phyloP scores from a whole-genome alignment of 352 stramenopile genomes.

The Globisporangium okanoganense region DNA sequence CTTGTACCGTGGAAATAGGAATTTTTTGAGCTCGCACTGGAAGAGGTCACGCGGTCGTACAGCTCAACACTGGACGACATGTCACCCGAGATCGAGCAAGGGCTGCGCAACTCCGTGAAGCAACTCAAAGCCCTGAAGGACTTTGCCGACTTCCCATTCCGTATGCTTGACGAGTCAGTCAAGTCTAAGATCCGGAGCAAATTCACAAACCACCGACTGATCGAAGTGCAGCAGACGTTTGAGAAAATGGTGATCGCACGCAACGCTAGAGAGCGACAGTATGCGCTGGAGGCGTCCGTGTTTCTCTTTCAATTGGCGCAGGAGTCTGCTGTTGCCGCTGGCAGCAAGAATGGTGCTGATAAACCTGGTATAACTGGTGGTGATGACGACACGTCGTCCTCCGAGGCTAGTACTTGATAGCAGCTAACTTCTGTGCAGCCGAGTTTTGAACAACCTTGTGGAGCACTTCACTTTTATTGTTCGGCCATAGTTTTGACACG shows the following conservation, averaged over 20 bases:
- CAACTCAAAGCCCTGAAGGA: slow-evolving; percentile 54
- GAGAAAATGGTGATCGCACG: slow-evolving; percentile 58
- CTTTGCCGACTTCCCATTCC: slow-evolving; percentile 42
- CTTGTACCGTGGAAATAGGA: slow-evolving; percentile 21
- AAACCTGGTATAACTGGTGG: slow-evolving; percentile 6
- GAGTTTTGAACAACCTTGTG: no score
- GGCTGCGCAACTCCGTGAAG: slow-evolving; percentile 33
- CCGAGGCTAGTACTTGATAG: neutral
- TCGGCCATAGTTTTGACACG: no score
- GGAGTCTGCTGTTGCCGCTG: slow-evolving; percentile 20
- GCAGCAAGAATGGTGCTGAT: slow-evolving; percentile 8
- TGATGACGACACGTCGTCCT: neutral
- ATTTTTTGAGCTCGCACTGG: slow-evolving; percentile 64
- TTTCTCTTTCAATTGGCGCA: slow-evolving; percentile 68
- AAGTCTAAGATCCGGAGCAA: slow-evolving; percentile 39
- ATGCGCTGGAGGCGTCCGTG: slow-evolving; percentile 53
- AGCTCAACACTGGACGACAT: slow-evolving; percentile 53
- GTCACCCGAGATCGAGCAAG: slow-evolving; percentile 46
- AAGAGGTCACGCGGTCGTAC: slow-evolving; percentile 55
- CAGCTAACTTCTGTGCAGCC: neutral
- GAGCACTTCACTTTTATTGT: no score
- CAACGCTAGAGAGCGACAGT: slow-evolving; percentile 39
- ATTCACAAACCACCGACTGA: slow-evolving; percentile 56
- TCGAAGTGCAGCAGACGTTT: slow-evolving; percentile 65
- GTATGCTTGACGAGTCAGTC: slow-evolving; percentile 37